Evolutionary conservation across 2,329 filamentous ascomycete genomes (phyloP).

Genomic region (Colletotrichum sp.): DNA sequence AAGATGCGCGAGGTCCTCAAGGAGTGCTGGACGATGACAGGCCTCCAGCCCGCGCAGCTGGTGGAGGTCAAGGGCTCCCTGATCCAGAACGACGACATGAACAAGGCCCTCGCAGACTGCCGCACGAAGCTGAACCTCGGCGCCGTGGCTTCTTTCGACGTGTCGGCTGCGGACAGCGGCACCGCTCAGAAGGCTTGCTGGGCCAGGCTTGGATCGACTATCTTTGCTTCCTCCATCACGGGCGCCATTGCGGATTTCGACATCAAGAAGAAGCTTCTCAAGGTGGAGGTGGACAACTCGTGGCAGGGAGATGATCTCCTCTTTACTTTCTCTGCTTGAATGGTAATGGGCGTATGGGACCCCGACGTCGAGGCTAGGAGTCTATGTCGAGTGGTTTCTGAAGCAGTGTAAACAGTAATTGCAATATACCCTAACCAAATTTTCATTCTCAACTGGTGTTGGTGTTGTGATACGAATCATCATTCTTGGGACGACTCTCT

Average conservation of each 20-base stretch:
- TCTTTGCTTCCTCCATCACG: background rate
- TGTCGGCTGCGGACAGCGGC: background rate
- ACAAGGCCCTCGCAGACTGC: background rate
- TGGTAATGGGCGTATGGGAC: background rate
- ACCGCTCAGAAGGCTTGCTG: background rate
- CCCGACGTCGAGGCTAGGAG: no score
- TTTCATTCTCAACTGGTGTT: no score
- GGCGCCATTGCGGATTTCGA: background rate
- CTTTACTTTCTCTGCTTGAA: background rate
- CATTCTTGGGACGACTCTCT: no score
- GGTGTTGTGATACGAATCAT: no score
- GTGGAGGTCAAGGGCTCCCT: no score
- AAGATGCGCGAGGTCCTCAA: background rate
- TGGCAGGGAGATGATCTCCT: background rate
- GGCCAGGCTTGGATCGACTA: background rate
- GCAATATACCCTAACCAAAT: no score
- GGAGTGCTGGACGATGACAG: background rate
- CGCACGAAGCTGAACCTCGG: background rate
- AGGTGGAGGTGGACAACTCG: background rate
- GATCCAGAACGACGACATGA: background rate
- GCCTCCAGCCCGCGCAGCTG: no score
- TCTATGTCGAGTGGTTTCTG: no score
- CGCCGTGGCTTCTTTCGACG: no score
- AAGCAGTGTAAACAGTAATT: no score
- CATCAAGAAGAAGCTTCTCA: background rate